A percentile compares a stretch with the other conserved stretches of the same genome.
phyloP scores from a whole-genome alignment of 2,329 filamentous ascomycete genomes.

The Cladosporium oxysporum region DNA sequence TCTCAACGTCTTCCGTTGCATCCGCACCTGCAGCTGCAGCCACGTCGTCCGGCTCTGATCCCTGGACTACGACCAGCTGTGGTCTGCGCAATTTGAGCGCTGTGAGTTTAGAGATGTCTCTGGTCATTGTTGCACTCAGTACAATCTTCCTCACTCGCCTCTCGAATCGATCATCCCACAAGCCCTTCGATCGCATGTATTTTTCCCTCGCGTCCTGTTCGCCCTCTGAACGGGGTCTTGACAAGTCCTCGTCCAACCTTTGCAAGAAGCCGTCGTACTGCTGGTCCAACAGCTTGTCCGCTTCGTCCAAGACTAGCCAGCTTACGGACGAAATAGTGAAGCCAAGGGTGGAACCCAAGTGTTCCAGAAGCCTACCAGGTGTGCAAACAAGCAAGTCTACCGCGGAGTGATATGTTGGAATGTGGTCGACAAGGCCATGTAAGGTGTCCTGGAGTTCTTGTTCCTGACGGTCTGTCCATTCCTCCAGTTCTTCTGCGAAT shows the following conservation, averaged over 20 bases:
- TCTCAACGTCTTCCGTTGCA: conserved; percentile 24
- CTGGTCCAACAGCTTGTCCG: conserved; percentile 86
- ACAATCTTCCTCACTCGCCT: conserved; percentile 72
- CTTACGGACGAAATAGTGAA: conserved; percentile 77
- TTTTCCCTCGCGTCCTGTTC: conserved; percentile 33
- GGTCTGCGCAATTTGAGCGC: conserved; percentile 73
- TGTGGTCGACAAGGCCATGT: conserved; percentile 58
- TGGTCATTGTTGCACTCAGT: conserved; percentile 88
- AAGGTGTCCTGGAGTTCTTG: conserved; percentile 42
- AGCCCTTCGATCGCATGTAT: conserved; percentile 26
- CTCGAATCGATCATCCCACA: conserved; percentile 43
- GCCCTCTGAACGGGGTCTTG: conserved; percentile 21
- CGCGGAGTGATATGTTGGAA: conserved; percentile 67
- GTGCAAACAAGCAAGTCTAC: conserved; percentile 90
- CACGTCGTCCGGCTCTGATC: conserved; percentile 40
- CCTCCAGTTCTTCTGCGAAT: conserved; percentile 25
- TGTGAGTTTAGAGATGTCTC: conserved; percentile 77
- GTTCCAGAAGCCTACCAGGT: conserved; percentile 87
- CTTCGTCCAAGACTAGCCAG: conserved; percentile 92
- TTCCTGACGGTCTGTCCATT: conserved; percentile 20
- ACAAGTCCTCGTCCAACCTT: conserved; percentile 29
- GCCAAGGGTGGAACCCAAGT: conserved; percentile 78
- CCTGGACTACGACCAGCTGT: conserved; percentile 73
- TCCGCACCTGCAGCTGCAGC: conserved; percentile 32
- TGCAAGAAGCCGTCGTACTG: conserved; percentile 36